Percentiles rank a stretch among this genome's conserved stretches.
Conservation (phyloP, 2,329 filamentous ascomycete genomes). For the Aspergillus bombycis region DNA sequence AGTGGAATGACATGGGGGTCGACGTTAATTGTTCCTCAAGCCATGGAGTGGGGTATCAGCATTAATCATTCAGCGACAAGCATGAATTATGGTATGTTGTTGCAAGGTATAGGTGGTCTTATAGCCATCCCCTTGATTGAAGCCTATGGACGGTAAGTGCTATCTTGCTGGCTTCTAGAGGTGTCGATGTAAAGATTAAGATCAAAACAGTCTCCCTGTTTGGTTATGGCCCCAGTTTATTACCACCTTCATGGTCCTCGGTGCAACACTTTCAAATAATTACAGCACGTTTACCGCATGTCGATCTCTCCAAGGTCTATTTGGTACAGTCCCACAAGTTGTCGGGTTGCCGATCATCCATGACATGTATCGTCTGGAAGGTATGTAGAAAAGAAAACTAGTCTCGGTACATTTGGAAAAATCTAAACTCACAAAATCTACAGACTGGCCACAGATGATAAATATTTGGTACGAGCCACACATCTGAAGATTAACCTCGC, state of each 20-base stretch:
- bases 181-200: background rate
- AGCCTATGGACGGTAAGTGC: slow-evolving; percentile 43
- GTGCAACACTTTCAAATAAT: slow-evolving; percentile 42
- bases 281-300: slow-evolving; percentile 46
- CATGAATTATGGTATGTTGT: slow-evolving; percentile 44
- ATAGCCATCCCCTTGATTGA: slow-evolving; percentile 44
- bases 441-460: background rate
- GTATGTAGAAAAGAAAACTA: slow-evolving; percentile 13
- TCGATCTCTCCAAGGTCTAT: slow-evolving; percentile 42
- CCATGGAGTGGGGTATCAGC: slow-evolving; percentile 38
- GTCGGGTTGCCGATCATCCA: slow-evolving; percentile 45
- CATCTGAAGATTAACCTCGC: background rate
- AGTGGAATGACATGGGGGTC: slow-evolving; percentile 47
- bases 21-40: slow-evolving; percentile 43
- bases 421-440: background rate
- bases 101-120: slow-evolving; percentile 44
- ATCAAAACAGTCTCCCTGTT: slow-evolving; percentile 38
- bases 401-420: no score
- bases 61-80: slow-evolving; percentile 39
- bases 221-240: slow-evolving; percentile 48
- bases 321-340: slow-evolving; percentile 45
- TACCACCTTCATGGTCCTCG: slow-evolving; percentile 44
- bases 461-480: background rate
- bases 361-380: slow-evolving; percentile 39
- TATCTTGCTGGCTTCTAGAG: background rate